A percentile compares a stretch with the other conserved stretches of the same genome.
Conservation (phyloP, 2,329 filamentous ascomycete genomes). For the Onygenales sp. region DNA sequence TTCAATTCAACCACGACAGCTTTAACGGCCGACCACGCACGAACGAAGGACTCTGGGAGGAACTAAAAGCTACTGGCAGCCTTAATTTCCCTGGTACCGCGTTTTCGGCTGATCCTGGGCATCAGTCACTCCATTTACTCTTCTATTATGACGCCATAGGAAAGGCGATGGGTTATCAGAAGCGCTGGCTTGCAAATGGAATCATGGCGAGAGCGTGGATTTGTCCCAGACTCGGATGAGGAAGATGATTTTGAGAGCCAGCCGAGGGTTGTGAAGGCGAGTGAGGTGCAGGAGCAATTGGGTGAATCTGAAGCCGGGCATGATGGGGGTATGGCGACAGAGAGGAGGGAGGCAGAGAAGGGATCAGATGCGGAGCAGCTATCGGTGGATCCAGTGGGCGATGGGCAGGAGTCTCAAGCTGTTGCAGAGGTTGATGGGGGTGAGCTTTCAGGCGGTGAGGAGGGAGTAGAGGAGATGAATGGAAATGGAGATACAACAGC, state of each 20-base stretch:
- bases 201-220: slow-evolving; percentile 42
- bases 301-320: neutral
- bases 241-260: slow-evolving; percentile 33
- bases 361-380: no score
- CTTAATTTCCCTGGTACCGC: no score
- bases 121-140: no score
- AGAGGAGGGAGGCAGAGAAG: slow-evolving; percentile 3
- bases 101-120: neutral
- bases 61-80: no score
- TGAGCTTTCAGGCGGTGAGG: no score
- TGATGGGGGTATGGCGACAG: neutral
- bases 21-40: no score
- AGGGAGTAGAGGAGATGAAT: neutral
- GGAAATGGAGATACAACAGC: neutral
- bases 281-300: neutral
- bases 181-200: slow-evolving; percentile 26
- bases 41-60: no score
- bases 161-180: slow-evolving; percentile 20
- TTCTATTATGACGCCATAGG: neutral
- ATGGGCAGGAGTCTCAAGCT: slow-evolving; percentile 1
- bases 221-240: slow-evolving; percentile 43
- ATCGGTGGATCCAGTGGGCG: neutral
- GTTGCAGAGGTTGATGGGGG: slow-evolving; percentile 1
- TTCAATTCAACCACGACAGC: no score
- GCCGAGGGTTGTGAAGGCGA: slow-evolving; percentile 6